A percentile compares a stretch with the other conserved stretches of the same genome.
These are phyloP conservation scores for Curvularia verruculosa DNA, from an alignment of 2,329 filamentous ascomycete genomes.

Conservation along the genomic window DNA sequence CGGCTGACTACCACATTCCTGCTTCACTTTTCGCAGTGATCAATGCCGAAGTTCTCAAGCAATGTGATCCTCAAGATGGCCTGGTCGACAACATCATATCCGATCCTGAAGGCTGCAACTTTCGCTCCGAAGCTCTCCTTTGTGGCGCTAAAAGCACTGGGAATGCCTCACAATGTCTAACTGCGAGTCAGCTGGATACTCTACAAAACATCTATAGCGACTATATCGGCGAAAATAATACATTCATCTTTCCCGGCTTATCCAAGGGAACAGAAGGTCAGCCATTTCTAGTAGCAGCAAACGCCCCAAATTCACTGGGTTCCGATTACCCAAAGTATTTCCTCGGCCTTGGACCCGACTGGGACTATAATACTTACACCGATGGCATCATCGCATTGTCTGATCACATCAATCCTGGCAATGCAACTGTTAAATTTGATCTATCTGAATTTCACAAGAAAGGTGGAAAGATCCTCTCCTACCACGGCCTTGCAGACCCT, in stretches of 20 bases:
- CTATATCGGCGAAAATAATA: conserved; percentile 25
- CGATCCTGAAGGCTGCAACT: conserved; percentile 53
- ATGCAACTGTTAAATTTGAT: conserved; percentile 58
- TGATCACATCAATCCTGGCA: conserved; percentile 51
- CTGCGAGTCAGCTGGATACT: conserved; percentile 50
- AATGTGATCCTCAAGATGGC: conserved; percentile 60
- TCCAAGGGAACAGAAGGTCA: too few relatives aligned
- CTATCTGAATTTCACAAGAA: conserved; percentile 53
- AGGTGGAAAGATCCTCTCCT: conserved; percentile 52
- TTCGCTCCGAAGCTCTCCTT: conserved; percentile 49
- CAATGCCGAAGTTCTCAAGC: conserved; percentile 50
- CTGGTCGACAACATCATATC: conserved; percentile 57
- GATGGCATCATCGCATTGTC: conserved; percentile 23
- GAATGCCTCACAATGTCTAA: conserved; percentile 49
- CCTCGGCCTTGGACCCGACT: conserved; percentile 26
- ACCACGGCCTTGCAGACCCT: conserved; percentile 54
- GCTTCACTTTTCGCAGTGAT: not conserved
- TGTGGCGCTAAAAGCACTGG: conserved; percentile 38
- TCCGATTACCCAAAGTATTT: conserved; percentile 52
- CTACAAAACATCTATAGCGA: conserved; percentile 51
- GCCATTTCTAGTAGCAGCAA: too few relatives aligned
- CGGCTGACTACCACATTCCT: conserved; percentile 53
- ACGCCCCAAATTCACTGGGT: not conserved
- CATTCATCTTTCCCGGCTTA: too few relatives aligned
- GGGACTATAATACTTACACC: conserved; percentile 46